Conservation (phyloP, 805 yeast species). For the Ogataea henricii region DNA sequence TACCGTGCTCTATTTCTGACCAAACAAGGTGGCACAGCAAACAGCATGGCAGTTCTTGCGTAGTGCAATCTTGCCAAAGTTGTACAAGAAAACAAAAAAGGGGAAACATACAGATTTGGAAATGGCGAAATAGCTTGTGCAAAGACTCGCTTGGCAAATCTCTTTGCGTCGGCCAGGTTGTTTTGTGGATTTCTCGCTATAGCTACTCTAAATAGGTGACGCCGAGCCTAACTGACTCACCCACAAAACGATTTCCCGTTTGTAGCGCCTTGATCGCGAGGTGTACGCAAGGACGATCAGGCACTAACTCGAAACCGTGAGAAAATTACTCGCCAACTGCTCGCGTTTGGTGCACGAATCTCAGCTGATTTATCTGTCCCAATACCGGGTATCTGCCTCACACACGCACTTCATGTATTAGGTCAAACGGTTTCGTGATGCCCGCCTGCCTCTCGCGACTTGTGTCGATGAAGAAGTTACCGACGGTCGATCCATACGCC, state of each 20-base stretch:
- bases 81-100: too few species aligned
- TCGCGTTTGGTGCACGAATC: neutral
- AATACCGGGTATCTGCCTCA: neutral
- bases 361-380: slow-evolving; percentile 1
- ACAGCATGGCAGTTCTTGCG: too few species aligned
- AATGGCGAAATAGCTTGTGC: neutral
- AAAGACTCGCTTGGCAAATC: too few species aligned
- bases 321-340: neutral
- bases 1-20: neutral
- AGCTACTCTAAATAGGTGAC: neutral
- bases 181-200: too few species aligned
- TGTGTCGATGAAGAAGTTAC: neutral
- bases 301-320: neutral
- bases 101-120: neutral
- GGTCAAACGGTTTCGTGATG: neutral
- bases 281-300: neutral
- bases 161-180: too few species aligned
- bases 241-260: neutral
- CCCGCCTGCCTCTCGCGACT: neutral
- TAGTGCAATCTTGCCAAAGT: too few species aligned
- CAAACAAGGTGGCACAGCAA: neutral
- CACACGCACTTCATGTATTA: neutral
- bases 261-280: slow-evolving; percentile 1
- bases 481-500: neutral
- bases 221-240: neutral